Base-by-base conservation (phyloP, 768 basidiomycete genomes). In the Coprinellus micaceus region DNA sequence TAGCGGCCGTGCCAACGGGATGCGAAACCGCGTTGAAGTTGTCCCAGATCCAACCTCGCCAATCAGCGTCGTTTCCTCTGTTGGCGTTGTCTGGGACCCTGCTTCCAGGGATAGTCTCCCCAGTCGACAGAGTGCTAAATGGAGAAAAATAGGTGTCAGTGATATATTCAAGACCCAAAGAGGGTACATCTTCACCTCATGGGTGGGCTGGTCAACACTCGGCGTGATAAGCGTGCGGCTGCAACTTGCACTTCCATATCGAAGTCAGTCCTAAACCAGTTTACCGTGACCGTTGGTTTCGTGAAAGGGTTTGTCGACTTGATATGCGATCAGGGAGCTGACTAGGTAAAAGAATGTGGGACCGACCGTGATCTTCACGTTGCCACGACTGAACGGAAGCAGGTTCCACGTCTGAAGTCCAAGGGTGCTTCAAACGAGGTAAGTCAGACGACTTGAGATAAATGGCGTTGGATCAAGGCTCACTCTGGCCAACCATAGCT, bases 401-500 rank as follows among this genome's bases (percentile, higher is more conserved):
- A 84, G 71, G 52, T 75, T 74, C 82, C 82, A 84, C 67, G 76
- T 72, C 54, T 73, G 69, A 49, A 83, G 74, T 1, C 81, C 81
- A 15, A 82, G 56, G 9, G 67, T 72, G 48, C 77, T 79, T 53
- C 21, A 54, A 19, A 30, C 56, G 30, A 50, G 25, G 4, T 26
- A 33, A 28, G 17, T 56, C 52, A 6, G 19, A 10, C 36, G 12
- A 9, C 12, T 50, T 29, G 22, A 13, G 30, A 11, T 19, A 43
- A 30, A 53, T 52, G 13, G 21, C 3, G 43, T 25, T 21, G 41
- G 21, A n/a, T n/a, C 24, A 1, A 11, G 22, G 67, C 76, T 30
- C 58, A 79, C 79, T 70, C 71, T 15, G 79, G 78, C 56, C 67
- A 80, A 2, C 77, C 76, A 17, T 73, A 73, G 58, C 77, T 74